A percentile compares a stretch with the other conserved stretches of the same genome.
phyloP scores from a whole-genome alignment of 345 rosid genomes.

The Pseudoturritis turrita region DNA sequence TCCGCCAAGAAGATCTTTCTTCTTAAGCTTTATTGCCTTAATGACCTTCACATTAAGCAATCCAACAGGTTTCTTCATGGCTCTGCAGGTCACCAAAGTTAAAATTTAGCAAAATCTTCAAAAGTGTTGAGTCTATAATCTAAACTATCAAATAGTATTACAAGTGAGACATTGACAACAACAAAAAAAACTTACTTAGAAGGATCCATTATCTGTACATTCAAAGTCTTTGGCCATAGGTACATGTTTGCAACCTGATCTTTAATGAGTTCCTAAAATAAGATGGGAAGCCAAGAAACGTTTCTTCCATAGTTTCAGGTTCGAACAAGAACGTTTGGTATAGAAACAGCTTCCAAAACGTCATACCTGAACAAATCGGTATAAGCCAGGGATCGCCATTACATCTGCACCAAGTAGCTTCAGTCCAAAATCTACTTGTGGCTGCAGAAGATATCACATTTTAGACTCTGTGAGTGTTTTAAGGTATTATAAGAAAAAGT shows the following conservation, averaged over 20 bases:
- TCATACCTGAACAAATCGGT: slow-evolving; percentile 71
- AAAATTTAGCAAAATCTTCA: background rate
- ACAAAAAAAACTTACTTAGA: slow-evolving; percentile 41
- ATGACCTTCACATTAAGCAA: slow-evolving; percentile 67
- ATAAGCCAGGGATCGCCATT: slow-evolving; percentile 94
- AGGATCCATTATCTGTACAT: slow-evolving; percentile 80
- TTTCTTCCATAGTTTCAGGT: background rate
- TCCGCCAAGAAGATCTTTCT: slow-evolving; percentile 79
- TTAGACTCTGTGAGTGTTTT: background rate
- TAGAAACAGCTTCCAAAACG: background rate
- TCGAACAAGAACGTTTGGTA: background rate
- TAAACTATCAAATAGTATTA: background rate
- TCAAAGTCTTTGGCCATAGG: slow-evolving; percentile 88
- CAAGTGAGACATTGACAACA: background rate
- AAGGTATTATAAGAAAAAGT: background rate
- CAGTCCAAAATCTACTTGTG: slow-evolving; percentile 91
- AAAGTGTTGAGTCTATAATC: background rate
- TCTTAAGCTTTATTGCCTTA: slow-evolving; percentile 71
- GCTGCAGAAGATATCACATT: slow-evolving; percentile 43
- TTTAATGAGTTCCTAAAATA: slow-evolving; percentile 74
- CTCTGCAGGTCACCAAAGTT: slow-evolving; percentile 36
- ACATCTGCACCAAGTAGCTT: slow-evolving; percentile 86
- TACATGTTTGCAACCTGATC: slow-evolving; percentile 96
- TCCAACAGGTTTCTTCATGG: slow-evolving; percentile 80
- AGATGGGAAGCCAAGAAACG: background rate